Percentiles rank a stretch among this genome's conserved stretches.
Evolutionary conservation across 805 yeast genomes (phyloP).

Genomic region (Zygosaccharomyces pseudorouxii): DNA sequence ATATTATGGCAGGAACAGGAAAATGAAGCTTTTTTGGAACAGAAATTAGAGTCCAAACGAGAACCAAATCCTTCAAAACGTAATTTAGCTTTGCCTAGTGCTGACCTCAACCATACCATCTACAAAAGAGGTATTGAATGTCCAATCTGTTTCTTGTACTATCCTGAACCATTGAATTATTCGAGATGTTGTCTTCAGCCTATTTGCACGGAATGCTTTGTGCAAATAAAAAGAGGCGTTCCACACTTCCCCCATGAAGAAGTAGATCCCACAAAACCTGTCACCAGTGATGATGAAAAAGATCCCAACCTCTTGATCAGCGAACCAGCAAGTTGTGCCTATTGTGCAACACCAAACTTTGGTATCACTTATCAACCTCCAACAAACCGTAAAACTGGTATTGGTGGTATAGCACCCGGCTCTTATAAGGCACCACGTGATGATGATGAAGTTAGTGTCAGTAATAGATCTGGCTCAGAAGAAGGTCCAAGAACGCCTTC

Average conservation of each 20-base stretch:
- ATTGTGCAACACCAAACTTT: slow-evolving; percentile 82
- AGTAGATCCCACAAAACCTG: slow-evolving; percentile 27
- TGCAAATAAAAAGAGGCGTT: slow-evolving; percentile 80
- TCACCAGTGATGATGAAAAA: slow-evolving; percentile 28
- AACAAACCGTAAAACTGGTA: slow-evolving; percentile 47
- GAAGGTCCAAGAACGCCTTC: slow-evolving; percentile 44
- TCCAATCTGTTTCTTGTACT: slow-evolving; percentile 88
- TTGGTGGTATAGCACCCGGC: slow-evolving; percentile 51
- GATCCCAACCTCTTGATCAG: slow-evolving; percentile 66
- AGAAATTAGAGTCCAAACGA: slow-evolving; percentile 33
- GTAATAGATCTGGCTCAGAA: slow-evolving; percentile 11
- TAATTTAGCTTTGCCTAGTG: slow-evolving; percentile 23
- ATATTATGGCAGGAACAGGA: slow-evolving; percentile 50
- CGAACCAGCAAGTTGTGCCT: slow-evolving; percentile 89
- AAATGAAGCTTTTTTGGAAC: slow-evolving; percentile 57
- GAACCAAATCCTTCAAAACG: slow-evolving; percentile 26
- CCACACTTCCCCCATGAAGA: slow-evolving; percentile 92
- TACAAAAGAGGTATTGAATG: slow-evolving; percentile 76
- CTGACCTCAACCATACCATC: slow-evolving; percentile 48
- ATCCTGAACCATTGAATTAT: slow-evolving; percentile 70
- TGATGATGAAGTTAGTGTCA: slow-evolving; percentile 11
- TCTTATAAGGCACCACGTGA: slow-evolving; percentile 25
- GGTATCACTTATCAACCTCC: slow-evolving; percentile 81
- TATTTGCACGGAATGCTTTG: slow-evolving; percentile 94
- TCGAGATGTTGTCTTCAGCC: slow-evolving; percentile 91